These are phyloP conservation scores for Rhodotorula sp. DNA, from an alignment of 1,284 basidiomycete genomes.

Conservation along the genomic window DNA sequence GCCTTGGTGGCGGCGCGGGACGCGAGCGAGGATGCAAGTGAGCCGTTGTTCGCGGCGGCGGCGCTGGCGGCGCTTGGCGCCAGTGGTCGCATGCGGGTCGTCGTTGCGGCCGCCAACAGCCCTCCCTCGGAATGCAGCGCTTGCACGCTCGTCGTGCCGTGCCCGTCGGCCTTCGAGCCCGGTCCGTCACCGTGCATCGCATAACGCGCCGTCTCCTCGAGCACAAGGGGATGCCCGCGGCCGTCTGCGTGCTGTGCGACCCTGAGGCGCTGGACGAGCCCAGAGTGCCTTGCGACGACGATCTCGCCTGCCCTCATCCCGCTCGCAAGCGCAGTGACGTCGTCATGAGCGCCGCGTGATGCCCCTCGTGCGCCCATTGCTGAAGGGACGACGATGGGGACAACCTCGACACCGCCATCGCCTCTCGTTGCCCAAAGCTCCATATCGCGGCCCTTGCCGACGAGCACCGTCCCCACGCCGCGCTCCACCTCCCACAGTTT, in stretches of 20 bases:
- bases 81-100: constrained; percentile 1
- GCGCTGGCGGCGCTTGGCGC: no score
- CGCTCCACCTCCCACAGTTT: constrained; percentile 9
- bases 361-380: not conserved
- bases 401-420: constrained; percentile 1
- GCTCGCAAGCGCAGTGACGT: constrained; percentile 19
- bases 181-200: not conserved
- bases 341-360: not conserved
- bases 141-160: constrained; percentile 16
- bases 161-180: not conserved
- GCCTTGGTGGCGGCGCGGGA: constrained; percentile 18
- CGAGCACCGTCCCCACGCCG: constrained; percentile 1
- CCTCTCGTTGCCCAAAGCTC: constrained; percentile 16
- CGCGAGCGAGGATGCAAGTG: constrained; percentile 7
- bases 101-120: constrained; percentile 19
- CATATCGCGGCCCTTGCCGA: constrained; percentile 3
- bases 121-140: constrained; percentile 6
- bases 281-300: constrained; percentile 17
- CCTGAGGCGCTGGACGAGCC: constrained; percentile 9
- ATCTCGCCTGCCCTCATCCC: constrained; percentile 1
- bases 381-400: not conserved
- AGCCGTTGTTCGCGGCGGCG: not conserved
- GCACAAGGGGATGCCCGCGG: not conserved
- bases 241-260: not conserved
- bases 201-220: constrained; percentile 19